Conservation (phyloP, 129 eudicot species). For the Arctium lappa region DNA sequence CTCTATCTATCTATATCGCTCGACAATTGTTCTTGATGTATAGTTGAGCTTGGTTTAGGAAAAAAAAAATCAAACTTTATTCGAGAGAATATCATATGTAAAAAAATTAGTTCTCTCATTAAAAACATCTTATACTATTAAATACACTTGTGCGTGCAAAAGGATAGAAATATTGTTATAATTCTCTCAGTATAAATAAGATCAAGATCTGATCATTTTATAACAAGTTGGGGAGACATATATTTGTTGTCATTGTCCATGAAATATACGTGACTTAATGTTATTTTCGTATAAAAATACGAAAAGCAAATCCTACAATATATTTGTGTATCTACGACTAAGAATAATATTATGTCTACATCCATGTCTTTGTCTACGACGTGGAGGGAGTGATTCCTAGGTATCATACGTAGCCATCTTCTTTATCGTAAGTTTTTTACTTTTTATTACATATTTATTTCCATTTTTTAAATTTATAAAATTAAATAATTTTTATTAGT, state of each 20-base stretch:
- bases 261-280: not conserved
- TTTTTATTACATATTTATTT: not conserved
- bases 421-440: slow-evolving; percentile 33
- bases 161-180: not conserved
- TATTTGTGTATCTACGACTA: slow-evolving; percentile 23
- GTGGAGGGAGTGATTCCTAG: slow-evolving; percentile 56
- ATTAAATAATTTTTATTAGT: not conserved
- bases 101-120: too few species aligned
- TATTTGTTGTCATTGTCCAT: slow-evolving; percentile 8
- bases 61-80: not conserved
- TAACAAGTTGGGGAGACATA: not conserved
- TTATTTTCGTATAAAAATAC: slow-evolving; percentile 23
- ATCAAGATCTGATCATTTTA: not conserved
- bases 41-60: not conserved
- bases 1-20: too few species aligned
- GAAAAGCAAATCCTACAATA: slow-evolving; percentile 27
- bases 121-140: not conserved
- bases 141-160: not conserved
- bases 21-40: not conserved
- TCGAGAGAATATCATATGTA: not conserved
- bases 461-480: not conserved
- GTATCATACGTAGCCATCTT: slow-evolving; percentile 61
- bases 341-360: slow-evolving; percentile 33
- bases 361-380: slow-evolving; percentile 43
- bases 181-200: not conserved